Evolutionary conservation across 2,329 filamentous ascomycete genomes (phyloP), one percentile per base, ranked within the genome.

Genomic region (Colletotrichum graminicola): DNA sequence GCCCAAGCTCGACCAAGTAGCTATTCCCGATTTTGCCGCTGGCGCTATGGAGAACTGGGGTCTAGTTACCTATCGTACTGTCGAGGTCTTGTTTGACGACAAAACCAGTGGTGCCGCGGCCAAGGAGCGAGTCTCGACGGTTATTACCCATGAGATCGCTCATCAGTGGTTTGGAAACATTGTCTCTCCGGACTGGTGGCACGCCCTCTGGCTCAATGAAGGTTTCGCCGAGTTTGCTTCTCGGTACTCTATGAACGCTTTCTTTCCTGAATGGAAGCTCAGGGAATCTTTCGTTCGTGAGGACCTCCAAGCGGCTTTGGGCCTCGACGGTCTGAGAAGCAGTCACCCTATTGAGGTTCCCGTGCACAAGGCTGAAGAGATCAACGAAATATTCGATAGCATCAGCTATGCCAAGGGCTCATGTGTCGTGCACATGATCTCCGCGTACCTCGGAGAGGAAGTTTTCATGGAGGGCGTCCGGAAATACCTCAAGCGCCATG

Each of bases 131-230:
- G 93, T 98, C 66, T 95, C 95, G 63, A 95, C 98, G 81, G 94
- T 96, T 51, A 95, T 98, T 36, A 95, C 98, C 86, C 95, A 98
- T 84, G 95, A 98, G 81, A 86, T 98, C 79, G 95, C 95, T 51
- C 95, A 98, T 83, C 95, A 98, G 82, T 98, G 95, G 95, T 98
- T 98, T 78, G 95, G 95, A 74, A 98, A 98, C 84, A 85, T 98
- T 64, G 95, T 98, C 36, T 98, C 95, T 64, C 98, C 98, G 94
- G 94, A 97, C 81, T 98, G 97, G 87, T 98, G 95, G 95, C 94
- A 98, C 82, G 95, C 95, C 66, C 85, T 98, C 10, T 98, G 95
- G 95, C 89, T 98, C 65, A 98, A 98, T 81, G 94, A 97, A 80
- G 94, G 94, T 49, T 97, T 97, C 77, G 94, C 94, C 41, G 82